Conservation (phyloP, 768 basidiomycete genomes). For the Suillus brevipes region DNA sequence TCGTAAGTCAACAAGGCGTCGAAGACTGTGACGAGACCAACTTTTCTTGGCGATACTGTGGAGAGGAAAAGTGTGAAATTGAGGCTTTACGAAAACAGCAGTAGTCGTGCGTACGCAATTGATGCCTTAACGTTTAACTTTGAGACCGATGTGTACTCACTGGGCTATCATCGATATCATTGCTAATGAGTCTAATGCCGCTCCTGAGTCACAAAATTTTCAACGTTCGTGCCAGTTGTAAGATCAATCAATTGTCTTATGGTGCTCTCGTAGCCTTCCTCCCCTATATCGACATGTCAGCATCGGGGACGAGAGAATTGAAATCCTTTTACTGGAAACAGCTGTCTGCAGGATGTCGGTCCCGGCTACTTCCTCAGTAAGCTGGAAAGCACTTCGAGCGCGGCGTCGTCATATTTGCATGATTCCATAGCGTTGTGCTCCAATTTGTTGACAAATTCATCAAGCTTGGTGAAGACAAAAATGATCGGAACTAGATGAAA, state of each 20-base stretch:
- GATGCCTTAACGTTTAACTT: slow-evolving; percentile 8
- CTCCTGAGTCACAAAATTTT: slow-evolving; percentile 9
- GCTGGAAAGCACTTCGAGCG: slow-evolving; percentile 4
- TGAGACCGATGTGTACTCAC: slow-evolving; percentile 5
- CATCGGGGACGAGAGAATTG: neutral
- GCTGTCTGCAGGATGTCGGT: slow-evolving; percentile 3
- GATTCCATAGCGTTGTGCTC: neutral
- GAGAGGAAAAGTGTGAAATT: neutral
- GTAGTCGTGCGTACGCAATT: slow-evolving; percentile 2
- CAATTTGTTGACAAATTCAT: neutral
- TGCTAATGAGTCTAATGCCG: slow-evolving; percentile 8
- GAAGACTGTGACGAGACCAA: neutral
- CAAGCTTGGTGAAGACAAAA: slow-evolving; percentile 14
- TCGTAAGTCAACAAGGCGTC: neutral
- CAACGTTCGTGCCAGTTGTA: slow-evolving; percentile 10
- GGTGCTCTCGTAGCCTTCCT: slow-evolving; percentile 4
- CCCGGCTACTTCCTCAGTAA: slow-evolving; percentile 3
- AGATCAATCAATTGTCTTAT: slow-evolving; percentile 7
- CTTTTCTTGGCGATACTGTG: slow-evolving; percentile 12
- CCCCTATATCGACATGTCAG: slow-evolving; percentile 4
- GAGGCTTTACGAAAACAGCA: neutral
- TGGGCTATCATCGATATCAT: slow-evolving; percentile 13
- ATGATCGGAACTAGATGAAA: slow-evolving; percentile 7
- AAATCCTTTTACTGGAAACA: slow-evolving; percentile 8
- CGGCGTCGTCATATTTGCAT: neutral